phyloP scores from a whole-genome alignment of 2,329 filamentous ascomycete species.

The Diaporthe aspalathi region DNA sequence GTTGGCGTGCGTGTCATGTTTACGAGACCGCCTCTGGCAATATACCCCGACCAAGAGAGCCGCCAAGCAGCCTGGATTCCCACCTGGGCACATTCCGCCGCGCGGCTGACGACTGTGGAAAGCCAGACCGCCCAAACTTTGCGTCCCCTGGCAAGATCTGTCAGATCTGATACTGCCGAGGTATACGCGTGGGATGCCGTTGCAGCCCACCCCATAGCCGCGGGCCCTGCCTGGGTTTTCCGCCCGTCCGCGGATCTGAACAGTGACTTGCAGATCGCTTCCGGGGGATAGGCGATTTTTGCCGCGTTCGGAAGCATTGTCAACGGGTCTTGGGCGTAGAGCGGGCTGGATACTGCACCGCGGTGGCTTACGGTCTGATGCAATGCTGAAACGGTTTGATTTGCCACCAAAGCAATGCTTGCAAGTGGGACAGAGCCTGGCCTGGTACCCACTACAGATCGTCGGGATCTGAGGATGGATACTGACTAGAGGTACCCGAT shows the following conservation, averaged over 20 bases:
- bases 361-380: neutral
- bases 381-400: slow-evolving; percentile 16
- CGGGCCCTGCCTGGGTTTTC: neutral
- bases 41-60: neutral
- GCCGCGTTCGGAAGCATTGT: too few species aligned
- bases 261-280: neutral
- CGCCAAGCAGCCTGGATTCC: neutral
- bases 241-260: neutral
- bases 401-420: neutral
- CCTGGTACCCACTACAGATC: neutral
- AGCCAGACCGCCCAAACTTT: neutral
- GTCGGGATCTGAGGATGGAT: neutral
- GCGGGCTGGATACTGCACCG: neutral
- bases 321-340: too few species aligned
- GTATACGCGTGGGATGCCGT: neutral
- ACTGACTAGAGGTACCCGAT: too few species aligned
- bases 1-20: slow-evolving; percentile 1
- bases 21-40: slow-evolving; percentile 7
- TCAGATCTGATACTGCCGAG: slow-evolving; percentile 20
- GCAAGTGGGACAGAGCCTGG: too few species aligned
- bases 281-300: neutral
- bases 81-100: slow-evolving; percentile 4
- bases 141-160: neutral
- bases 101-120: neutral
- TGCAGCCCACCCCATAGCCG: neutral